Base-by-base conservation (phyloP, 116 monocot genomes). In the Iris pallida region DNA sequence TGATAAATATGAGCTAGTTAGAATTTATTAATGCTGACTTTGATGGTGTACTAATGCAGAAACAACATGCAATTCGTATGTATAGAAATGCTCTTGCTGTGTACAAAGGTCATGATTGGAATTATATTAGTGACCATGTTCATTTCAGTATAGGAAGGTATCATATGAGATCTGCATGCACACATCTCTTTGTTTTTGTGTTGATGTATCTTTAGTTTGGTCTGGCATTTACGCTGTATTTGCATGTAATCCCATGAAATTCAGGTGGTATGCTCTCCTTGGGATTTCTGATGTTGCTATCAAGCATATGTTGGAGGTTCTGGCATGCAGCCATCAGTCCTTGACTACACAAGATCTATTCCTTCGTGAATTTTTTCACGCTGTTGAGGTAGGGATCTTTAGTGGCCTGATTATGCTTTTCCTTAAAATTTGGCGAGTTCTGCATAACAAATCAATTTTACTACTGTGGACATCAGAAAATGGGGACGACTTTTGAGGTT, bases 91-190 rank as follows among this genome's bases (percentile, higher is more conserved):
- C 97, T 68, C 81, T 97, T 9, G 83, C 77, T 64, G 90, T 92
- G 5, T 97, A 92, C 59, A 77, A 76, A 80, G 85, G 70, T 77
- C 80, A 82, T 82, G 73, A 69, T 43, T 97, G 97, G 97, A 92
- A 79, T 73, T 92, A 83, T 71, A 92, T 97, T 52, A 80, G 62
- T 42, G 79, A 97, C 81, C 89, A 89, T 86, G 84, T 91, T 64
- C 84, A 91, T 77, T 91, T 81, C 64, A 91, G 89, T 82, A 76
- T 95, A 47, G 95, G 91, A 81, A 86, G 91, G 95, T 91, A 70
- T 14, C 4, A 5, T 30, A 30, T 30, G 30, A 30, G 30, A 30
- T 30, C 30, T 30, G 30, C 30, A 30, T 30, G 8, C 74, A 10
- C 17, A 18, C 19, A 61, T 54, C 15, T 40, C 47, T 18, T 67